Base-by-base conservation (phyloP, 495 filamentous ascomycete species). In the Annulohypoxylon stygium region DNA sequence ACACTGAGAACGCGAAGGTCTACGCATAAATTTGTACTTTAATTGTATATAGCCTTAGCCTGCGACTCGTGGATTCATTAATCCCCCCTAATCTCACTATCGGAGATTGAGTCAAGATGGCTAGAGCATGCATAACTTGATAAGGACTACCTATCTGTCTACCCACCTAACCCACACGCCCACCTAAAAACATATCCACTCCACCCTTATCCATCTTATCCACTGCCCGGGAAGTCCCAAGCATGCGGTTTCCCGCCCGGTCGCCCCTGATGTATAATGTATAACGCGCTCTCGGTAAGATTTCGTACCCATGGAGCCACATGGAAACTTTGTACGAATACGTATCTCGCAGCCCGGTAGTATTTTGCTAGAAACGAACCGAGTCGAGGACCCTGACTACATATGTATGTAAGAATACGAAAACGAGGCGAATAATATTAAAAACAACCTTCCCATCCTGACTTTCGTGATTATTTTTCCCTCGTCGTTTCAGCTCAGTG, bases 391-490 rank as follows among this genome's bases (percentile, higher is more conserved):
- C 25, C 71, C 71, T 61, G 61, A 61, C 61, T 26, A 20, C 53
- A 41, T 64, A 73, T 69, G 65, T 61, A 69, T 14, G 39, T 50
- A 25, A 58, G 30, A 69, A 74, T 74, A 74, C 71, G 71, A 74
- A 74, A 74, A 74, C 71, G 71, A 74, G 67, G 18, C 57, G 34
- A 65, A 70, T 67, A 53, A 67, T 74, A 69, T 66, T 74, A 74
- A 74, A 74, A 67, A 66, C 58, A 12, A 20, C 50, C 61, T 41
- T 60, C 55, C 67, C 67, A 58, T 70, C 71, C 67, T 58, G 14
- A 37, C n/a, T 62, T 61, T 60, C 25, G 25, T 8, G n/a, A 8
- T 12, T 20, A 20, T 60, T 63, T 63, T 64, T 26, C 36, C 33
- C 16, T 57, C 11, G 34, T 23, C 23, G 18, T 70, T 70, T 47